Percentiles rank a stretch among this genome's conserved stretches.
phyloP scores from a whole-genome alignment of 176 grass and related monocot species.

The Dendrocalamus sinicus region DNA sequence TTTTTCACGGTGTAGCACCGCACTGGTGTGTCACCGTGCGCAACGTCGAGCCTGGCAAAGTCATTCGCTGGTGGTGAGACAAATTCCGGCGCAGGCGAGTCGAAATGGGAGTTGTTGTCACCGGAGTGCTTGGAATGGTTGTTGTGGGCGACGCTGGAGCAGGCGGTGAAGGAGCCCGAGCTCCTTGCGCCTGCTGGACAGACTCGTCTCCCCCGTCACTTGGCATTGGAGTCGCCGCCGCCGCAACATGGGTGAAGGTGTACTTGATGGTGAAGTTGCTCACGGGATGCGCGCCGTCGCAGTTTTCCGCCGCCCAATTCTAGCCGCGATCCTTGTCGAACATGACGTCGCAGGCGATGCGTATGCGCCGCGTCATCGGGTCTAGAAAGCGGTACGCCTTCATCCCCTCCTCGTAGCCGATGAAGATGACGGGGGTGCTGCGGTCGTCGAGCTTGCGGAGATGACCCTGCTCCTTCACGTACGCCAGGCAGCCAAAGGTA shows the following conservation, averaged over 20 bases:
- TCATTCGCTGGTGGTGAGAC: background rate
- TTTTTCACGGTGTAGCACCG: fast-evolving
- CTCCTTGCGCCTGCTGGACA: no score
- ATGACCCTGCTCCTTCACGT: no score
- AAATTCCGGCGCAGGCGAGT: background rate
- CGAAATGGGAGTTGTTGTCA: background rate
- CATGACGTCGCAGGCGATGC: background rate
- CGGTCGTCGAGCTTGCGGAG: no score
- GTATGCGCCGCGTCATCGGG: no score
- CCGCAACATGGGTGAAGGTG: background rate
- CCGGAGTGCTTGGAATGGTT: no score
- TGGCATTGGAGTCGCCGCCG: background rate
- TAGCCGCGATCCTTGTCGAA: background rate
- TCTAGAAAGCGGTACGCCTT: no score
- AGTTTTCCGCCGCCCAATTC: background rate
- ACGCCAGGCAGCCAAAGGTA: no score
- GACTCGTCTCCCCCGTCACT: background rate
- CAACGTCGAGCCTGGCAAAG: background rate
- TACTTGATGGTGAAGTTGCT: background rate
- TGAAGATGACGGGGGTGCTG: no score
- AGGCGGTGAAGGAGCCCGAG: background rate
- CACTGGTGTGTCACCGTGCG: fast-evolving
- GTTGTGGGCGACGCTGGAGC: background rate
- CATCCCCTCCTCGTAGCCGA: no score
- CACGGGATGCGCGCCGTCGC: fast-evolving